Evolutionary conservation across 495 filamentous ascomycete genomes (phyloP).

Genomic region (Venustampulla echinocandica): DNA sequence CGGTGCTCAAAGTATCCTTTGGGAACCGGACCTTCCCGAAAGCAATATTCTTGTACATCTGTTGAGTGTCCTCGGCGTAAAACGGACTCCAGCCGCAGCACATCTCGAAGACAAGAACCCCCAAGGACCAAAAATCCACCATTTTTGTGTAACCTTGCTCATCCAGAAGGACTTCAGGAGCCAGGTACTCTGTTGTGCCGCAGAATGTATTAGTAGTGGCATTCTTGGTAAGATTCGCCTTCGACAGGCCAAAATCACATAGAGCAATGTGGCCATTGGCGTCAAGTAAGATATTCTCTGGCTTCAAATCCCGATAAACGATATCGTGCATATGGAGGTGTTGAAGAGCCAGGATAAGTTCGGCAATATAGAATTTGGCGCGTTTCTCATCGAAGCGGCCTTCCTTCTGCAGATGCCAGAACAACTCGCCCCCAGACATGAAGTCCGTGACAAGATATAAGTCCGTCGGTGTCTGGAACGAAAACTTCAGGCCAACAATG

Average conservation of each 20-base stretch:
- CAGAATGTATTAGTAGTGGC: conserved; percentile 99
- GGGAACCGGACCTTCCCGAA: conserved; percentile 98
- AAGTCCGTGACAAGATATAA: conserved; percentile 98
- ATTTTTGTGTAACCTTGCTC: conserved; percentile 99
- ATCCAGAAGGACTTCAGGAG: conserved; percentile 89
- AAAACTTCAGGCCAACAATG: conserved; percentile 97
- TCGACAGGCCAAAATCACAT: conserved; percentile 88
- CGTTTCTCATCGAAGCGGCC: conserved; percentile 90
- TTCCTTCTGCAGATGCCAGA: conserved; percentile 98
- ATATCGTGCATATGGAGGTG: conserved; percentile 96
- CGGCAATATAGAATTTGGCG: conserved; percentile 98
- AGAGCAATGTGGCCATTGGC: conserved; percentile 80
- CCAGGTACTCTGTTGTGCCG: conserved; percentile 95
- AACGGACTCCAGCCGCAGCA: conserved; percentile 99
- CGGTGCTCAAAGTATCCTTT: conserved; percentile 82
- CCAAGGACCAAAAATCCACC: conserved; percentile 99
- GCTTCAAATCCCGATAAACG: conserved; percentile 88
- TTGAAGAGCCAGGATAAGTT: conserved; percentile 89
- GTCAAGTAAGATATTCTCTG: conserved; percentile 77
- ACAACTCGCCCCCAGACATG: conserved; percentile 97
- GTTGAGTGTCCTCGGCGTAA: conserved; percentile 97
- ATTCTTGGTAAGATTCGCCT: conserved; percentile 91
- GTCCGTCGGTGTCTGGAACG: conserved; percentile 95
- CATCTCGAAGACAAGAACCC: conserved; percentile 98
- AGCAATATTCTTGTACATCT: conserved; percentile 99